Conservation (phyloP, 768 basidiomycete species). For the Phanerodontia chrysosporium region DNA sequence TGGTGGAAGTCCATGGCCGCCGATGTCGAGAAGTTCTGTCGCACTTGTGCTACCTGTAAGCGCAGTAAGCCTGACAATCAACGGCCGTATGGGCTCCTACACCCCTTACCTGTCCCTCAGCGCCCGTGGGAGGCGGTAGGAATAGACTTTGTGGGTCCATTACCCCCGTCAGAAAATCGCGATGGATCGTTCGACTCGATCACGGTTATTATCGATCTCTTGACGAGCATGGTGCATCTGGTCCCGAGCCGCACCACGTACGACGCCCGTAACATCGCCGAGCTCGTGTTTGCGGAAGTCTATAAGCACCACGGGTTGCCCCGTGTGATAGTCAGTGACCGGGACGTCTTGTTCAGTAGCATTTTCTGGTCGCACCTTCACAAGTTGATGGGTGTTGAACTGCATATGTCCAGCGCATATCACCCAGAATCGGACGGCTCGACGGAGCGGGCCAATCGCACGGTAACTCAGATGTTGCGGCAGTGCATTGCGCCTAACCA, state of each 20-base stretch:
- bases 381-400: conserved; percentile 15
- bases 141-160: conserved; percentile 37
- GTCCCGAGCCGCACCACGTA: conserved; percentile 11
- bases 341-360: conserved; percentile 32
- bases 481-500: conserved; percentile 12
- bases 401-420: conserved; percentile 26
- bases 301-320: conserved; percentile 21
- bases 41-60: not conserved
- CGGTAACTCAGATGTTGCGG: conserved; percentile 14
- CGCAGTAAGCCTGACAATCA: not conserved
- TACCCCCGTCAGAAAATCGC: conserved; percentile 26
- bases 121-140: conserved; percentile 34
- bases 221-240: conserved; percentile 19
- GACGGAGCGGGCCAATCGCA: conserved; percentile 14
- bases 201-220: conserved; percentile 20
- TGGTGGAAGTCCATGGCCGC: conserved; percentile 30
- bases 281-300: conserved; percentile 15
- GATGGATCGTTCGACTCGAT: conserved; percentile 25
- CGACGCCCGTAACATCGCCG: conserved; percentile 16
- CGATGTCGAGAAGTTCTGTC: conserved; percentile 17
- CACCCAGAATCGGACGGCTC: conserved; percentile 32
- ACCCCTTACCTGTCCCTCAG: conserved; percentile 22
- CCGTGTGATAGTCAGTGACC: conserved; percentile 24
- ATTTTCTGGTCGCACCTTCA: conserved; percentile 29
- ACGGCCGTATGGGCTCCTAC: conserved; percentile 9